These are phyloP conservation scores for Pestalotiopsis sp. DNA, from an alignment of 2,329 filamentous ascomycete genomes.

Conservation along the genomic window DNA sequence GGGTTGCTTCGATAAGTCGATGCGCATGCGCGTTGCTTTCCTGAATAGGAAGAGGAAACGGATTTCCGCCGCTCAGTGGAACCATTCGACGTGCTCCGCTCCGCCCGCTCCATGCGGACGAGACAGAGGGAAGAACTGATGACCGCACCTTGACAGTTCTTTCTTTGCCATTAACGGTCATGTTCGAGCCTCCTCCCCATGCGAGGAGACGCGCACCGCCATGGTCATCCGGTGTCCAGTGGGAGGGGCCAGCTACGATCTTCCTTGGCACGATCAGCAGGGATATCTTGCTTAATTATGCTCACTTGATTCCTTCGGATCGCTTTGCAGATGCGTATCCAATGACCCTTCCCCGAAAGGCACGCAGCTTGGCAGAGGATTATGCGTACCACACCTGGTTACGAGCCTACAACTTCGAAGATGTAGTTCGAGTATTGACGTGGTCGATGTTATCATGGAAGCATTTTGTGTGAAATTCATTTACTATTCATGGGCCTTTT, in stretches of 20 bases:
- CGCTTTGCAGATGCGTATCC: too few species aligned
- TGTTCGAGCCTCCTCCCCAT: neutral
- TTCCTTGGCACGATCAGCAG: neutral
- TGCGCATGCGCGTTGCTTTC: neutral
- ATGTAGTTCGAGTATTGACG: too few species aligned
- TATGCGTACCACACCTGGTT: too few species aligned
- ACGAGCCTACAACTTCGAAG: too few species aligned
- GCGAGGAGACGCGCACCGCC: neutral
- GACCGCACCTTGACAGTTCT: neutral
- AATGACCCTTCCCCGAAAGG: too few species aligned
- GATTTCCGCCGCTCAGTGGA: neutral
- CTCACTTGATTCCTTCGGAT: neutral
- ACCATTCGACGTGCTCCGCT: neutral
- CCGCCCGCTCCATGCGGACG: neutral
- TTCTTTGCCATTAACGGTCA: neutral
- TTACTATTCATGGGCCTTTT: neutral
- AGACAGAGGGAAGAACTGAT: neutral
- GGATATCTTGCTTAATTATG: neutral
- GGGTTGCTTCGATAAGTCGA: neutral
- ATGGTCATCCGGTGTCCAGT: neutral
- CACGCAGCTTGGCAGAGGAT: too few species aligned
- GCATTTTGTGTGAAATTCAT: neutral
- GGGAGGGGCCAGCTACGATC: neutral
- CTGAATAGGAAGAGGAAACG: neutral
- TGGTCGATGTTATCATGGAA: too few species aligned